Conservation (phyloP, 176 grass and related monocot genomes). For the Pontederia crassipes region DNA sequence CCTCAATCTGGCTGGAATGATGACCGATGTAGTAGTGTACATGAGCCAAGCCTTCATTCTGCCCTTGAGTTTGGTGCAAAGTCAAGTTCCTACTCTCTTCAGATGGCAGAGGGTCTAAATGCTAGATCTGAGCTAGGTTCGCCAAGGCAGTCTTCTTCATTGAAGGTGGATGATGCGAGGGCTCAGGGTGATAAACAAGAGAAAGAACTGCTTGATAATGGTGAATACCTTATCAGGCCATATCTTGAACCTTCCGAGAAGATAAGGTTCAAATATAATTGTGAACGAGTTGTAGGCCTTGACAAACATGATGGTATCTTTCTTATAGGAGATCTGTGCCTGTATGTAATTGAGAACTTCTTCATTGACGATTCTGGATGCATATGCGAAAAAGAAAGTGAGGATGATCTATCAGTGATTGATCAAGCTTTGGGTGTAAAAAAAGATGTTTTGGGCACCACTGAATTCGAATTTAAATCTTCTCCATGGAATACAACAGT, state of each 20-base stretch:
- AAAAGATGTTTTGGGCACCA: conserved; percentile 65
- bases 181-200: conserved; percentile 79
- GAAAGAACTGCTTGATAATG: conserved; percentile 85
- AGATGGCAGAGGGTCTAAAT: conserved; percentile 58
- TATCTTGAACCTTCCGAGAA: conserved; percentile 91
- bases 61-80: conserved; percentile 75
- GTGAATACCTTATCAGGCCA: conserved; percentile 94
- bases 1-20: conserved; percentile 67
- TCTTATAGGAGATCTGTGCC: conserved; percentile 86
- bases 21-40: conserved; percentile 67
- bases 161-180: conserved; percentile 58
- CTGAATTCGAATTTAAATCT: conserved; percentile 74
- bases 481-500: conserved; percentile 40
- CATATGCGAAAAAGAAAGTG: conserved; percentile 82
- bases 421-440: conserved; percentile 99
- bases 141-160: conserved; percentile 47
- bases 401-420: conserved; percentile 92
- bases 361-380: conserved; percentile 87
- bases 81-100: conserved; percentile 67
- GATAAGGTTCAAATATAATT: conserved; percentile 90
- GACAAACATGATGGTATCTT: conserved; percentile 98
- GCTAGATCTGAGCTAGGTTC: conserved; percentile 68
- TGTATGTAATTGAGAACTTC: conserved; percentile 99
- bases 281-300: conserved; percentile 87
- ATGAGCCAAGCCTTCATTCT: conserved; percentile 90